Evolutionary conservation across 2,329 filamentous ascomycete genomes (phyloP).

Genomic region (Ophiostoma angusticollis): DNA sequence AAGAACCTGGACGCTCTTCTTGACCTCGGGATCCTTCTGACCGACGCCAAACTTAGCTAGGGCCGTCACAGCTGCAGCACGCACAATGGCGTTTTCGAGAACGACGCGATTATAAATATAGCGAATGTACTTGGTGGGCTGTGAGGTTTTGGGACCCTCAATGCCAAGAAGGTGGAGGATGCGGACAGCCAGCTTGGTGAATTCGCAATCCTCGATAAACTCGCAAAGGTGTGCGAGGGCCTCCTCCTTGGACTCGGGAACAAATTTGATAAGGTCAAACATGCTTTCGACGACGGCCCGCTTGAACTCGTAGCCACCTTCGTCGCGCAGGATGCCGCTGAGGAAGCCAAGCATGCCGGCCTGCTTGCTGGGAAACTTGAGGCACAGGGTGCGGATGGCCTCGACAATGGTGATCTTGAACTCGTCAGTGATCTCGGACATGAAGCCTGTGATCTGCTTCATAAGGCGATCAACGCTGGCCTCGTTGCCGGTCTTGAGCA

Average conservation of each 20-base stretch:
- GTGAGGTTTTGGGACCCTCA: conserved; percentile 87
- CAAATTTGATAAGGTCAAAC: conserved; percentile 98
- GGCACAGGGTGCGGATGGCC: conserved; percentile 86
- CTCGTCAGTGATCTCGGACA: conserved; percentile 98
- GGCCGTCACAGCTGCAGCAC: conserved; percentile 89
- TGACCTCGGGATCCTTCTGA: conserved; percentile 92
- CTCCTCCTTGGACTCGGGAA: conserved; percentile 70
- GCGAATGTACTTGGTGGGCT: conserved; percentile 96
- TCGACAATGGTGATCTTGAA: conserved; percentile 99
- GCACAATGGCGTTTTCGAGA: conserved; percentile 88
- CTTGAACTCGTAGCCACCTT: conserved; percentile 98
- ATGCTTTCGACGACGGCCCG: conserved; percentile 95
- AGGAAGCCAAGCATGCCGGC: conserved; percentile 96
- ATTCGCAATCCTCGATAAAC: conserved; percentile 99
- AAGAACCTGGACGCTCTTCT: conserved; percentile 85
- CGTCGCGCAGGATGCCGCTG: conserved; percentile 89
- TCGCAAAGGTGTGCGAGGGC: conserved; percentile 93
- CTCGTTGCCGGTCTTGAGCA: conserved; percentile 97
- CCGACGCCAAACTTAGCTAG: conserved; percentile 94
- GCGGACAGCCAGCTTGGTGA: conserved; percentile 91
- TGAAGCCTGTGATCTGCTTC: conserved; percentile 97
- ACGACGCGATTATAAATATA: conserved; percentile 99
- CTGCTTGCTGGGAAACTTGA: conserved; percentile 98
- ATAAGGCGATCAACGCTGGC: conserved; percentile 92
- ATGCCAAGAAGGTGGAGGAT: conserved; percentile 88